Base-by-base conservation (phyloP, 495 filamentous ascomycete genomes). In the Baudoinia panamericana region DNA sequence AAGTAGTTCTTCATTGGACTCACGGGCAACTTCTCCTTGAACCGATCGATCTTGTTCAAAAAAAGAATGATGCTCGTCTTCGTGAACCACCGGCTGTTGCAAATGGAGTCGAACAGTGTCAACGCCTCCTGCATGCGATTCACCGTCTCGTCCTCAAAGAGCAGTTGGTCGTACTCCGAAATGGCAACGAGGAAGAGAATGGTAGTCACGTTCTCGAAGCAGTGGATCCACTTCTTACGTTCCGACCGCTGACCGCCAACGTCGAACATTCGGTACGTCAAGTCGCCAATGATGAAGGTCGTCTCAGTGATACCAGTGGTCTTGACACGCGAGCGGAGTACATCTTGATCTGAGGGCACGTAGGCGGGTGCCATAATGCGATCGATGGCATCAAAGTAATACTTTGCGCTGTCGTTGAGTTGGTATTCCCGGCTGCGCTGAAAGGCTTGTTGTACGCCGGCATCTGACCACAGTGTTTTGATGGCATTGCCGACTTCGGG, bases 1-100 rank as follows among this genome's bases (percentile, higher is more conserved):
- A 97, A 97, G 67, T 96, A 93, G 67, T 95, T 93, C 76, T 94
- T 93, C 88, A 97, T 97, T 12, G 90, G 92, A 72, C 84, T 93
- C 65, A 94, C 79, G 24, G 92, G 87, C 37, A 96, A 78, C 76
- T 96, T 97, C 79, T 97, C 90, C 71, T 94, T 92, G 75, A 96
- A 97, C 41, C 92, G 69, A 64, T 96, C 90, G 66, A 97, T 97
- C 80, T 97, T 97, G 83, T 97, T 97, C 54, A 97, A 72, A 80
- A 97, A 97, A 39, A 96, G 69, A 65, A 97, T 97, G 63, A 96
- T 93, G 8, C 88, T 94, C 12, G 90, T 96, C 75, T 93, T 96
- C 64, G 92, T 84, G 63, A 97, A 97, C 88, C 93, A 97, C 45
- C 90, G 70, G 22, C 90, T 96, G 68, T 97, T 97, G 70, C 88